Evolutionary conservation across 768 basidiomycete genomes (phyloP).

Genomic region (Crepidotus variabilis): DNA sequence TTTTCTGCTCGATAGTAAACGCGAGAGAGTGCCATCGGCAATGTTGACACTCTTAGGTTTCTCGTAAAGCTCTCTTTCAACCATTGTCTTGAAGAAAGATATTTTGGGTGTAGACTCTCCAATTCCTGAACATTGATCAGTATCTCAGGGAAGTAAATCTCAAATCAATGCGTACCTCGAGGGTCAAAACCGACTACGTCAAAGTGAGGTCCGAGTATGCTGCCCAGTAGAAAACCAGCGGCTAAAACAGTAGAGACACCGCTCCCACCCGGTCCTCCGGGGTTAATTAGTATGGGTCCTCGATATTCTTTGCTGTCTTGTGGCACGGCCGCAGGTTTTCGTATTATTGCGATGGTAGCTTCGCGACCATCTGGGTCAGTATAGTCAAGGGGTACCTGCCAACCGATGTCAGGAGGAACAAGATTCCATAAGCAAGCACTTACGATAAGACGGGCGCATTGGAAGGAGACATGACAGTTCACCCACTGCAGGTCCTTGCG

Average conservation of each 20-base stretch:
- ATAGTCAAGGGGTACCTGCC: constrained; percentile 44
- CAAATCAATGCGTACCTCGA: constrained; percentile 26
- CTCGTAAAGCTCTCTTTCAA: constrained; percentile 28
- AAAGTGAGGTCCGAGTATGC: constrained; percentile 37
- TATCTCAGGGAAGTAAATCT: neutral
- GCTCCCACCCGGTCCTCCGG: constrained; percentile 46
- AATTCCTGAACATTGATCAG: constrained; percentile 23
- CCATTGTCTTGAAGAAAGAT: constrained; percentile 31
- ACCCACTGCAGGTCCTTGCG: constrained; percentile 23
- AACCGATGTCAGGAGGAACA: neutral
- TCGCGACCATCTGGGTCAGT: constrained; percentile 32
- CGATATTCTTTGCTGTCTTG: constrained; percentile 27
- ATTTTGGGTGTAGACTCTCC: constrained; percentile 29
- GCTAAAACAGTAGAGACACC: constrained; percentile 28
- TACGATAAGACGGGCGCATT: constrained; percentile 31
- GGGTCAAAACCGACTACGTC: constrained; percentile 47
- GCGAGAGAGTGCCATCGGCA: constrained; percentile 21
- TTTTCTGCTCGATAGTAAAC: constrained; percentile 28
- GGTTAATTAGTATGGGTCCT: constrained; percentile 43
- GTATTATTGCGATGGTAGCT: constrained; percentile 38
- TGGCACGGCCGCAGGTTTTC: constrained; percentile 32
- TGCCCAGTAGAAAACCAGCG: constrained; percentile 21
- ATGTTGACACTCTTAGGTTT: constrained; percentile 13
- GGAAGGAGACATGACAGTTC: constrained; percentile 18
- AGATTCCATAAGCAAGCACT: neutral